Evolutionary conservation across 805 yeast species (phyloP).

Genomic region (Saccharomycopsis sp.): DNA sequence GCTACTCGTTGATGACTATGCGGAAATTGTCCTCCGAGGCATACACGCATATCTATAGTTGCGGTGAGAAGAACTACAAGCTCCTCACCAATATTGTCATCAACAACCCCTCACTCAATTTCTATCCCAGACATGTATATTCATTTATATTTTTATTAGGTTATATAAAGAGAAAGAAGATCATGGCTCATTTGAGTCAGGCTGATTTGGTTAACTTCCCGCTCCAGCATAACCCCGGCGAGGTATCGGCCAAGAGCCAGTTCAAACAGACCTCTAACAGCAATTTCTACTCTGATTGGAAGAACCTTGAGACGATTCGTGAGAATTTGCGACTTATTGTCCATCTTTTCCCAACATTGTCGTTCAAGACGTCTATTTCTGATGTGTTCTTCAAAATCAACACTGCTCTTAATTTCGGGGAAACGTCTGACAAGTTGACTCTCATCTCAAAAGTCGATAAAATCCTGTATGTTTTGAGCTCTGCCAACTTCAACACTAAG

Average conservation of each 20-base stretch:
- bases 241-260: not conserved
- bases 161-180: not conserved
- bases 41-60: not conserved
- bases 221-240: not conserved
- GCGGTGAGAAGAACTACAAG: not conserved
- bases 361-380: not conserved
- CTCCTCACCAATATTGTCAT: conserved; percentile 1
- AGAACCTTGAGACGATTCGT: not conserved
- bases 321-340: conserved; percentile 1
- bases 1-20: not conserved
- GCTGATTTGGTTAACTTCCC: not conserved
- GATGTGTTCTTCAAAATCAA: conserved; percentile 8
- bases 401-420: not conserved
- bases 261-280: not conserved
- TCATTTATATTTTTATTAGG: not conserved
- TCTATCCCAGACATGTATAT: conserved; percentile 1
- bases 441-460: conserved; percentile 9
- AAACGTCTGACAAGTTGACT: not conserved
- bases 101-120: conserved; percentile 5
- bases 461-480: conserved; percentile 5
- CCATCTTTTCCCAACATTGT: conserved; percentile 4
- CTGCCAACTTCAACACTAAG: not conserved
- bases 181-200: not conserved
- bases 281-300: not conserved
- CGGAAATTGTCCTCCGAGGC: not conserved